Percentiles rank a stretch among this genome's conserved stretches.
Evolutionary conservation across 2,329 filamentous ascomycete genomes (phyloP).

Genomic region (Chaetoscypha palmicola): DNA sequence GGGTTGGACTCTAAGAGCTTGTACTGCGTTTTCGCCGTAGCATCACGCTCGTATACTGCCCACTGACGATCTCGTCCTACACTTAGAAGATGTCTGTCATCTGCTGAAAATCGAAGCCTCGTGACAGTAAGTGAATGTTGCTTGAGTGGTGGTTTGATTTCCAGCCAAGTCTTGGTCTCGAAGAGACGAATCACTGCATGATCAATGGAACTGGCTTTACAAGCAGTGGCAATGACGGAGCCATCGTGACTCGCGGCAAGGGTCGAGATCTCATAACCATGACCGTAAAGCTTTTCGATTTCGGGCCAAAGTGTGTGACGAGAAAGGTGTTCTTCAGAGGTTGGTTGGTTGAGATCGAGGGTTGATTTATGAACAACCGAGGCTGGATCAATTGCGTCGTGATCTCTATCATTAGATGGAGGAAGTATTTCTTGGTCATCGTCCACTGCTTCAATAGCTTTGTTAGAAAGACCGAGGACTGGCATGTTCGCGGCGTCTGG

Average conservation of each 20-base stretch:
- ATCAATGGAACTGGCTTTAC: conserved; percentile 84
- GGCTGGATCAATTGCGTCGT: conserved; percentile 48
- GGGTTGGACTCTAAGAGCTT: conserved; percentile 56
- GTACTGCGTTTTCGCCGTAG: conserved; percentile 39
- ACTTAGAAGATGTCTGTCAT: conserved; percentile 71
- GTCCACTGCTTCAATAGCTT: conserved; percentile 62
- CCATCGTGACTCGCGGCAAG: conserved; percentile 73
- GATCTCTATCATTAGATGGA: conserved; percentile 39
- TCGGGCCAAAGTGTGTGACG: conserved; percentile 94
- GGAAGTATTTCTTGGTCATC: conserved; percentile 41
- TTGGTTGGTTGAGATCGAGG: conserved; percentile 64
- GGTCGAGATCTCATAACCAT: conserved; percentile 93
- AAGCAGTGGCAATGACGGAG: conserved; percentile 77
- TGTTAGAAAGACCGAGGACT: conserved; percentile 91
- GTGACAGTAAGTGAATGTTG: conserved; percentile 84
- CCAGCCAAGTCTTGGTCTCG: conserved; percentile 79
- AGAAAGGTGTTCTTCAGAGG: conserved; percentile 82
- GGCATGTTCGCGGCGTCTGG: conserved; percentile 92
- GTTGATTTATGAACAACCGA: conserved; percentile 52
- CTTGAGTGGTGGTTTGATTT: conserved; percentile 74
- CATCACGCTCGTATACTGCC: conserved; percentile 63
- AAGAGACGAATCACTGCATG: conserved; percentile 92
- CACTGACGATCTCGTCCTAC: conserved; percentile 90
- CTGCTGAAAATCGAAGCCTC: conserved; percentile 68
- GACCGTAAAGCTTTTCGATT: conserved; percentile 91